phyloP scores from a whole-genome alignment of 768 basidiomycete genomes.

The Auricularia sp. region DNA sequence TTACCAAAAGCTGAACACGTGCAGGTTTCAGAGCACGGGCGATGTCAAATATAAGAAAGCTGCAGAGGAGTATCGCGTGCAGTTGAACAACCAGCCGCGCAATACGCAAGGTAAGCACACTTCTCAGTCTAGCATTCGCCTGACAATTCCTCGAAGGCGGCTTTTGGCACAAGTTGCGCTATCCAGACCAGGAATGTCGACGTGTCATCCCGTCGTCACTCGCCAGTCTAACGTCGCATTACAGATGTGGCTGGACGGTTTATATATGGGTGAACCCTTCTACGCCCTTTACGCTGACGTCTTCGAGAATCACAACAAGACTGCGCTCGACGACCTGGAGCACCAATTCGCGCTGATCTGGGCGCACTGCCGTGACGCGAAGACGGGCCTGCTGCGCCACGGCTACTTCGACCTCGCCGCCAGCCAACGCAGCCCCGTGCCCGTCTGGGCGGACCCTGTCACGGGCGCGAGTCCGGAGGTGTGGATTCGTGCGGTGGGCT shows the following conservation, averaged over 20 bases:
- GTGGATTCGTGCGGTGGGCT: slow-evolving; percentile 27
- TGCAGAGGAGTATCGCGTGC: slow-evolving; percentile 28
- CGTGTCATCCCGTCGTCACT: too few species aligned
- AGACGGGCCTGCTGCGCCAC: slow-evolving; percentile 34
- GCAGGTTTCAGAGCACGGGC: slow-evolving; percentile 26
- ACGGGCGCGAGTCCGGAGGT: slow-evolving; percentile 39
- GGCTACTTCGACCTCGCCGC: slow-evolving; percentile 38
- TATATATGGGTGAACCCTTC: slow-evolving; percentile 38
- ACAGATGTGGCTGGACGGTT: slow-evolving; percentile 30
- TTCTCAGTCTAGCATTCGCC: slow-evolving; percentile 33
- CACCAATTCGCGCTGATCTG: slow-evolving; percentile 35
- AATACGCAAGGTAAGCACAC: slow-evolving; percentile 37
- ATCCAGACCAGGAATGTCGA: not conserved
- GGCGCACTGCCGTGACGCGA: slow-evolving; percentile 31
- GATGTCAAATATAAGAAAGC: slow-evolving; percentile 31
- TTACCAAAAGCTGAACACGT: not conserved
- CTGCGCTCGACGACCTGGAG: slow-evolving; percentile 33
- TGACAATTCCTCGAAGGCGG: not conserved
- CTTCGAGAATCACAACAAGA: slow-evolving; percentile 26
- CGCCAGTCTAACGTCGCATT: too few species aligned
- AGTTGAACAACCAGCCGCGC: slow-evolving; percentile 33
- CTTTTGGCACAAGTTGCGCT: not conserved
- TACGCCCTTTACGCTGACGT: slow-evolving; percentile 30
- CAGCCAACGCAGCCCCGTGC: not conserved
- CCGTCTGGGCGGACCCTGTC: slow-evolving; percentile 35